These are phyloP conservation scores for Aspergillus sp. DNA, from an alignment of 2,329 filamentous ascomycete species.

Conservation along the genomic window DNA sequence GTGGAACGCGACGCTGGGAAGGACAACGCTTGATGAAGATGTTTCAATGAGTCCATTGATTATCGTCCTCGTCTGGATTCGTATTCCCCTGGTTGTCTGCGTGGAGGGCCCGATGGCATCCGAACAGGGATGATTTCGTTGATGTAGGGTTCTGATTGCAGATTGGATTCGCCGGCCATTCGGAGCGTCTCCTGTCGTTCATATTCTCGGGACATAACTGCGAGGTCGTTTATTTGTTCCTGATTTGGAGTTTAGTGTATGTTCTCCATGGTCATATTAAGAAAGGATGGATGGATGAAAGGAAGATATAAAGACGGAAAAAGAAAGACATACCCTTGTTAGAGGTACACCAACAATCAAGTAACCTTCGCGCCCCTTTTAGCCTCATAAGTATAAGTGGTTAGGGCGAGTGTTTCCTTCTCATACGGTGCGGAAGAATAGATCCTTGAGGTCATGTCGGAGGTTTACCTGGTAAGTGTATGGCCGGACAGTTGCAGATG, in stretches of 20 bases:
- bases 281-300: neutral
- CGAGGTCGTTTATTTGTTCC: conserved; percentile 53
- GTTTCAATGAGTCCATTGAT: neutral
- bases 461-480: conserved; percentile 48
- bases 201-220: conserved; percentile 48
- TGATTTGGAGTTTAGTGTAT: conserved; percentile 23
- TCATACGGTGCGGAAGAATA: neutral
- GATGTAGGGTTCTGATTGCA: conserved; percentile 40
- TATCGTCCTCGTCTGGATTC: conserved; percentile 29
- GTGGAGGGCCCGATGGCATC: conserved; percentile 22
- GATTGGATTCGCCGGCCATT: conserved; percentile 36
- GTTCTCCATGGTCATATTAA: neutral
- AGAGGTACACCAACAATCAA: conserved; percentile 47
- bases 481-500: conserved; percentile 46
- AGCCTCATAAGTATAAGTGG: conserved; percentile 17
- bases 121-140: conserved; percentile 44
- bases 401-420: conserved; percentile 22
- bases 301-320: neutral
- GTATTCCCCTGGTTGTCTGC: conserved; percentile 28
- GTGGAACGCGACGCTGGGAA: neutral
- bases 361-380: conserved; percentile 50
- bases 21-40: neutral
- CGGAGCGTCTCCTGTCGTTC: conserved; percentile 48
- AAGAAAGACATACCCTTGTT: conserved; percentile 39
- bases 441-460: conserved; percentile 2